Evolutionary conservation across 305 asterid genomes (phyloP), one percentile per base, ranked within the genome.

Genomic region (Fraxinus sp.): DNA sequence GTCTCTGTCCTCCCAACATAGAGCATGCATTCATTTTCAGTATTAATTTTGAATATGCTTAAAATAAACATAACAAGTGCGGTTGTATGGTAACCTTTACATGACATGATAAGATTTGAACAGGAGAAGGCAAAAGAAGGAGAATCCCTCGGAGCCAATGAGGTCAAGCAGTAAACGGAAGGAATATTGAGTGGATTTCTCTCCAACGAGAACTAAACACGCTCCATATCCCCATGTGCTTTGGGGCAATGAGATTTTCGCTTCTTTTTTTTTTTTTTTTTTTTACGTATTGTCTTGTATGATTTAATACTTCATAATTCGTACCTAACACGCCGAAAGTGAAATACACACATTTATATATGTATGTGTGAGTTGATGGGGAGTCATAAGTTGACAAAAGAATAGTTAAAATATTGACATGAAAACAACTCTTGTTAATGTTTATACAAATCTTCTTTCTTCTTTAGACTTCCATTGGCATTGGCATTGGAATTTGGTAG

Each of bases 331-430:
- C 3, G 1, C 26, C 26, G 22, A 52, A 55, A 55, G 66, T n/a
- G 26, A 55, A 55, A n/a, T 55, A 7, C 66, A 55, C 66, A 55
- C 66, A 55, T 41, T 41, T 41, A 41, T 6, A n/a, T 55, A 5
- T 22, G 6, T 66, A 3, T 62, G 43, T 30, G 80, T 71, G 64
- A 26, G 59, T 46, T 46, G 46, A 76, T 55, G 16, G 3, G 68
- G 55, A 26, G 70, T 77, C 83, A 79, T 33, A 7, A 16, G 76
- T 84, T 84, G 86, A 80, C 77, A 80, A n/a, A 59, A 71, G 32
- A 71, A 30, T 75, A 28, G 16, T 49, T 59, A 78, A 72, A 73
- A 55, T 43, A 72, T 14, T 26, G 30, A 13, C 35, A 28, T 28
- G 76, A 78, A 78, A 78, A 26, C 80, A 20, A 35, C 66, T 77